A percentile compares a stretch with the other conserved stretches of the same genome.
phyloP scores from a whole-genome alignment of 176 grass and related monocot genomes.

The Raddia distichophylla region DNA sequence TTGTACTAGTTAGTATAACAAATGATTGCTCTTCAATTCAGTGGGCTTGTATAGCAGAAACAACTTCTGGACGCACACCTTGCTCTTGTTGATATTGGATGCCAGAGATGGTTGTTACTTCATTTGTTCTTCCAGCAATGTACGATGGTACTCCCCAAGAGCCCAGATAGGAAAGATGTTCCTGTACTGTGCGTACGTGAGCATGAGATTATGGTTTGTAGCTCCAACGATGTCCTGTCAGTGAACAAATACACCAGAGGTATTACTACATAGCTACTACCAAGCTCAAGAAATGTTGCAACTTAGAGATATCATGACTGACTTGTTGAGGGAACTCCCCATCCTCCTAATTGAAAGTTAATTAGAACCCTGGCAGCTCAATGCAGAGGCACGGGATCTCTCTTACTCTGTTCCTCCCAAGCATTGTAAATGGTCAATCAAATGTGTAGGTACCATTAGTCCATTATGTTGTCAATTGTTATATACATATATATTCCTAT shows the following conservation, averaged over 20 bases:
- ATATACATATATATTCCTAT: no score
- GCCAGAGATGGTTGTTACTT: not conserved
- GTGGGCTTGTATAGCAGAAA: no score
- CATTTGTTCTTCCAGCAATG: conserved; percentile 7
- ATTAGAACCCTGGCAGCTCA: conserved; percentile 48
- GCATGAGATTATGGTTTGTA: conserved; percentile 55
- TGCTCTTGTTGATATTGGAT: no score
- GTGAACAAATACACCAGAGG: not conserved
- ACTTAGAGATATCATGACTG: no score
- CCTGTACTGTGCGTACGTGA: conserved; percentile 52
- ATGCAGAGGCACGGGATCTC: conserved; percentile 52
- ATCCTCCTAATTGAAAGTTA: conserved; percentile 54
- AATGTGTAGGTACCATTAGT: not conserved
- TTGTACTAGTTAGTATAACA: no score
- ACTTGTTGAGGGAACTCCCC: conserved; percentile 64
- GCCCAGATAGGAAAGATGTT: conserved; percentile 77
- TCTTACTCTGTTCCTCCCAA: conserved; percentile 31
- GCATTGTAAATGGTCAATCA: not conserved
- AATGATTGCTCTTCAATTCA: no score
- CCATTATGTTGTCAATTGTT: no score
- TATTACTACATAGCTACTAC: not conserved
- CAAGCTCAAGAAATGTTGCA: no score
- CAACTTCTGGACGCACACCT: no score
- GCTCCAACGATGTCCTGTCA: conserved; percentile 66
- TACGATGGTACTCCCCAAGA: conserved; percentile 50